phyloP scores from a whole-genome alignment of 441 rosid genomes.

The Eutrema salsugineum region DNA sequence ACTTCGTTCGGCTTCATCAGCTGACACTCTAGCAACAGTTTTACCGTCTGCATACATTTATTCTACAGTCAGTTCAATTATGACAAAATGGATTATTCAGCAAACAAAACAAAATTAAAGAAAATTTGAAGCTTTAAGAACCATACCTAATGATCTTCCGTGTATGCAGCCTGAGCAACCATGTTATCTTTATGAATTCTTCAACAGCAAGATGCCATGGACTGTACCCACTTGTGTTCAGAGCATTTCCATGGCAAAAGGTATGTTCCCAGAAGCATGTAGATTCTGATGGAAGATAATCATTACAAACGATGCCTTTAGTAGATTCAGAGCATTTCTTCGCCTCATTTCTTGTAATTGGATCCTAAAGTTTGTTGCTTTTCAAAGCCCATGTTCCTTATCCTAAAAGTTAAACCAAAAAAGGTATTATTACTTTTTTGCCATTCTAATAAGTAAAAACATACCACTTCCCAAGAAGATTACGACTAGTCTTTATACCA shows the following conservation, averaged over 20 bases:
- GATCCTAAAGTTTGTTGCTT: no score
- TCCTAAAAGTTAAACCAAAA: neutral
- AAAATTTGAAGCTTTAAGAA: no score
- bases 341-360: no score
- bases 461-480: neutral
- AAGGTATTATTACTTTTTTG: neutral
- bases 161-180: slow-evolving; percentile 4
- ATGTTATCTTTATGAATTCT: neutral
- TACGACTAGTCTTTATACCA: slow-evolving; percentile 3
- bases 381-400: no score
- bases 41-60: neutral
- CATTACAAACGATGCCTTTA: no score
- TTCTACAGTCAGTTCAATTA: no score
- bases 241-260: slow-evolving; percentile 29
- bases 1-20: neutral
- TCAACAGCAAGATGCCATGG: slow-evolving; percentile 21
- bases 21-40: neutral
- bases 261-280: slow-evolving; percentile 2
- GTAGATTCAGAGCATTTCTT: no score
- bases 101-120: no score
- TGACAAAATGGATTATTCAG: no score
- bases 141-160: slow-evolving; percentile 5
- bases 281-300: no score
- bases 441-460: neutral
- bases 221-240: slow-evolving; percentile 23